Base-by-base conservation (phyloP, 192 early-diverging fungal genomes). In the Dispira parvispora region DNA sequence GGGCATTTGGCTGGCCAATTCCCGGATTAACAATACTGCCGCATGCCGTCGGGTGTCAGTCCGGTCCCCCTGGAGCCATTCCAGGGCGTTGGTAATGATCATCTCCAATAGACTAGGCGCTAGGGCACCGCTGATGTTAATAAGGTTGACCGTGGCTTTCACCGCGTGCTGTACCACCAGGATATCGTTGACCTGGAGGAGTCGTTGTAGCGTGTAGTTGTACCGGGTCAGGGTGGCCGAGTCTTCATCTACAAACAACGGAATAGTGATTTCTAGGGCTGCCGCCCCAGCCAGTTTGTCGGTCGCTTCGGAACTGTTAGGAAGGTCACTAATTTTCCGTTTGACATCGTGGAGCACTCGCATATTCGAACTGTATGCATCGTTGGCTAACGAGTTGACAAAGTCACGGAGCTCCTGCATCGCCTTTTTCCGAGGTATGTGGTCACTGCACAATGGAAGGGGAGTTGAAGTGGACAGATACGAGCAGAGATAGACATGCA, bases 21-120 rank as follows among this genome's bases (percentile, higher is more conserved):
- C 87, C 13, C 77, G 67, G 6, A 94, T 65, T 9, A 94, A 84
- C 8, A 91, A 67, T 0, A 90, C 89, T 55, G 89, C 87, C 3
- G 90, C 86, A 73, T 88, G 86, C 43, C 90, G 71, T 54, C 84
- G 65, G 3, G 77, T 73, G 64, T 94, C 91, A 43, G 86, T 76
- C n/a, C 87, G 73, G 53, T 90, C 88, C 44, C 85, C 85, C 84
- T 42, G 54, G 32, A 67, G 16, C 52, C 52, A 53, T 20, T 53
- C 52, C 10, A 53, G 9, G 8, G 52, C 52, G 26, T n/a, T 53
- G 52, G 52, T 53, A 8, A 53, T 18, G 52, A n/a, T 53, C 8
- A n/a, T n/a, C n/a, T 53, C 52, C 8, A 53, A n/a, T n/a, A 53
- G 8, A 20, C 52, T 53, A 25, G 52, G 52, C 10, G 52, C n/a